Conservation (phyloP, 2,329 filamentous ascomycete genomes). For the Talaromyces funiculosus region DNA sequence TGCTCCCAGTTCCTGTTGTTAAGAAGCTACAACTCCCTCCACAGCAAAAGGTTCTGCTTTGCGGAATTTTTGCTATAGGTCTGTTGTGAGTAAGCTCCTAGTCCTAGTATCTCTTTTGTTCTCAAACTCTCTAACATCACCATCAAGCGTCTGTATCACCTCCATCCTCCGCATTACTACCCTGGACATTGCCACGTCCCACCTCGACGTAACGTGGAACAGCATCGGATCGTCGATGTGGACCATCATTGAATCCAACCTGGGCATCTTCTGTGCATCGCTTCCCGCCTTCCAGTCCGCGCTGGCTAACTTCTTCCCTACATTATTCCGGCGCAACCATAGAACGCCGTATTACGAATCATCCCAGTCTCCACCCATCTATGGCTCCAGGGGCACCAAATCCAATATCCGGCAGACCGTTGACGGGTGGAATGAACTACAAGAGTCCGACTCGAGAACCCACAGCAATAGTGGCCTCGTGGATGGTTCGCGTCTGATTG, state of each 20-base stretch:
- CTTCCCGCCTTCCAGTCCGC: constrained; percentile 29
- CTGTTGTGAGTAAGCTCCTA: constrained; percentile 13
- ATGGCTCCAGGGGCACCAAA: not conserved
- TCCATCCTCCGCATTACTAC: constrained; percentile 29
- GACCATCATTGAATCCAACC: constrained; percentile 33
- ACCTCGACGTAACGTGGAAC: constrained; percentile 28
- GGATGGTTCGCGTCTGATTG: not conserved
- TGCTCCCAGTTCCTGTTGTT: constrained; percentile 42
- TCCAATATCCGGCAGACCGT: not conserved
- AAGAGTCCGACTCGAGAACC: not conserved
- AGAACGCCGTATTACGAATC: not conserved
- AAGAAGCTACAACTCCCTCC: constrained; percentile 35
- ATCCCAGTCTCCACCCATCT: not conserved
- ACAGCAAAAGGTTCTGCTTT: constrained; percentile 38
- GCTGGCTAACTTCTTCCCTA: constrained; percentile 17
- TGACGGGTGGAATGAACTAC: not conserved
- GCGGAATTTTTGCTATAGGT: constrained; percentile 38
- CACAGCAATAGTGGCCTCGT: not conserved
- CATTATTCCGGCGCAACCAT: not conserved
- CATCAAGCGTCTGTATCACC: constrained; percentile 29
- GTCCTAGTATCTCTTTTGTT: constrained; percentile 21
- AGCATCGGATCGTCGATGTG: constrained; percentile 30
- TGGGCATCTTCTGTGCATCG: constrained; percentile 35
- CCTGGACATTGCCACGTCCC: constrained; percentile 29
- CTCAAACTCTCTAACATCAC: not conserved